These are phyloP conservation scores for Candida vartiovaarae DNA, from an alignment of 805 yeast genomes.

Conservation along the genomic window DNA sequence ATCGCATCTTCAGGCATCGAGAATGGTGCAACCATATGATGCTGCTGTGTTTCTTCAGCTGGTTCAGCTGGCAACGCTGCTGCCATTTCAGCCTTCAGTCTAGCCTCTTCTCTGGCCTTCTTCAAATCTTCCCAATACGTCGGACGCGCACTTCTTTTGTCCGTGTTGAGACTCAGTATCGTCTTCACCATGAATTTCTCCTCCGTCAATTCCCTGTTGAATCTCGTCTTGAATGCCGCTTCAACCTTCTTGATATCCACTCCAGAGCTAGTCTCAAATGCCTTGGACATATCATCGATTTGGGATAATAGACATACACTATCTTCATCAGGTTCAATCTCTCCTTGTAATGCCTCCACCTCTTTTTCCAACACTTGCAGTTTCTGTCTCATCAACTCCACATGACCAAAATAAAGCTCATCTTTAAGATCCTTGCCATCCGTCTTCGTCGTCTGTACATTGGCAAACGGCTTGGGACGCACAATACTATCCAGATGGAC, in stretches of 20 bases:
- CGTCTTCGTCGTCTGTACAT: constrained; percentile 11
- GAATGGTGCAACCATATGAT: background rate
- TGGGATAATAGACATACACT: constrained; percentile 4
- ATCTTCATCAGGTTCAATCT: constrained; percentile 1
- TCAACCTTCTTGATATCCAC: constrained; percentile 4
- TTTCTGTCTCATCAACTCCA: constrained; percentile 19
- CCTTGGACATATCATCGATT: constrained; percentile 6
- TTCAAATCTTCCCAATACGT: constrained; percentile 20
- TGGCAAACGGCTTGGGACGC: constrained; percentile 30
- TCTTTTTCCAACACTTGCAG: constrained; percentile 13
- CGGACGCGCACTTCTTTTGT: constrained; percentile 18
- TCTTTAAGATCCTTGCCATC: constrained; percentile 10
- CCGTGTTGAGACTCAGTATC: constrained; percentile 10
- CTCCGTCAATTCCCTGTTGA: constrained; percentile 3
- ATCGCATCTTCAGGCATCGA: constrained; percentile 1
- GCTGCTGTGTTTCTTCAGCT: constrained; percentile 3
- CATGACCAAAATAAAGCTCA: constrained; percentile 22
- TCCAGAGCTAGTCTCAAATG: constrained; percentile 3
- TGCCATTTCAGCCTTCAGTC: background rate
- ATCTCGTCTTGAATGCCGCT: constrained; percentile 2
- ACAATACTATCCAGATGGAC: constrained; percentile 38
- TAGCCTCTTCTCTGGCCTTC: constrained; percentile 10
- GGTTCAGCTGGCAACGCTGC: constrained; percentile 1
- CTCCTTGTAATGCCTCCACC: constrained; percentile 9
- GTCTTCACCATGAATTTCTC: constrained; percentile 7